Percentiles rank a stretch among this genome's conserved stretches.
phyloP scores from a whole-genome alignment of 2,329 filamentous ascomycete genomes.

The Chaetomium globosum region DNA sequence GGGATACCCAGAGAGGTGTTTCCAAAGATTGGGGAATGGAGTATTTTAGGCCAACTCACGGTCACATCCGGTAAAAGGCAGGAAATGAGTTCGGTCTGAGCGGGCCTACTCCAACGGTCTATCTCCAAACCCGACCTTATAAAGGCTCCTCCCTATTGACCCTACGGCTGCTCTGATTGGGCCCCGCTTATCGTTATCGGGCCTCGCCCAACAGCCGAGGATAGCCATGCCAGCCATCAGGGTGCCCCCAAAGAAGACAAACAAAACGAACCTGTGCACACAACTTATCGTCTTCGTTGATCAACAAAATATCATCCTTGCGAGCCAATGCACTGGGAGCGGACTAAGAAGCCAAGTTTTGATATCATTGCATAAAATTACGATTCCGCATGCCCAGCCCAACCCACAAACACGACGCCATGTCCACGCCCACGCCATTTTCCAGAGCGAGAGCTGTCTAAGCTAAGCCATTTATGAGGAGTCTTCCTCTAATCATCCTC shows the following conservation, averaged over 20 bases:
- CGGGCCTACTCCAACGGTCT: slow-evolving; percentile 33
- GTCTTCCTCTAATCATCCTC: slow-evolving; percentile 59
- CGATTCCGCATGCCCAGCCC: neutral
- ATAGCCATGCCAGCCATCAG: slow-evolving; percentile 14
- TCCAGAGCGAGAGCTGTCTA: slow-evolving; percentile 10
- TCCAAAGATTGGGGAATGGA: slow-evolving; percentile 40
- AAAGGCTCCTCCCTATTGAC: neutral
- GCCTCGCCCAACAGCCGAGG: slow-evolving; percentile 7
- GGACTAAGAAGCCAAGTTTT: neutral
- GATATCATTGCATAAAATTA: neutral
- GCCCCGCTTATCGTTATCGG: neutral
- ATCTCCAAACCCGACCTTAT: slow-evolving; percentile 13
- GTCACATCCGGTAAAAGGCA: slow-evolving; percentile 42
- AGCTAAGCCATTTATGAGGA: slow-evolving; percentile 9
- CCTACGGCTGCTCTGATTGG: neutral
- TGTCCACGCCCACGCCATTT: neutral
- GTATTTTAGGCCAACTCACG: slow-evolving; percentile 40
- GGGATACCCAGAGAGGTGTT: slow-evolving; percentile 34
- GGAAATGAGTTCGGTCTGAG: slow-evolving; percentile 40
- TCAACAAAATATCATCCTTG: neutral
- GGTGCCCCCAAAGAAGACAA: neutral
- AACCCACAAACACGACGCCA: slow-evolving; percentile 1
- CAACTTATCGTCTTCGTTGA: neutral
- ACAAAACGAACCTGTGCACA: neutral
- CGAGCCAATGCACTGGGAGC: neutral